Base-by-base conservation (phyloP, 2,329 filamentous ascomycete genomes). In the Phaeosphaeriaceae sp. region DNA sequence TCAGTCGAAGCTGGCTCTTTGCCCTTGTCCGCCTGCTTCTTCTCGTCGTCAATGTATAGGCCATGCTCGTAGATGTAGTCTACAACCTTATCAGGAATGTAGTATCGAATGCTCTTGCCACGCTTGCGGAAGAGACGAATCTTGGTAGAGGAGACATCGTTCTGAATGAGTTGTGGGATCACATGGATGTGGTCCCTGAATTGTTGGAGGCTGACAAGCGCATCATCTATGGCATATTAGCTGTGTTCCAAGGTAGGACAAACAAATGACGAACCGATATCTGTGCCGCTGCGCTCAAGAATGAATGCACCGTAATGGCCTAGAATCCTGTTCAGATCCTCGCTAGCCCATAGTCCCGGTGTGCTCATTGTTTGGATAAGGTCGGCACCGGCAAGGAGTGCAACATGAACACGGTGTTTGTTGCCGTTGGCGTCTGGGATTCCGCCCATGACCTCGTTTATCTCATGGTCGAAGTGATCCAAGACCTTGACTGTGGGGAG, bases 401-500 rank as follows among this genome's bases (percentile, higher is more conserved):
- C 86, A 59, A 97, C 90, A 49, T 86, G 86, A 15, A 88, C 87
- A 11, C 79, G 83, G 71, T 85, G 87, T 66, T 82, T 84, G 44
- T 79, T 78, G 50, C 90, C 90, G 58, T 87, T 82, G 16, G 81
- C 79, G 38, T 82, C 83, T 63, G 89, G 82, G 23, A 94, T 84
- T 6, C 92, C 92, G 32, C 88, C 87, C 23, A 87, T 79, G 36
- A 90, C 83, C 18, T 84, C 82, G 70, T 97, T 96, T 70, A 97
- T 90, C 72, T 97, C 91, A 68, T 93, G 78, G 60, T 95, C 87
- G 64, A 97, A 94, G 74, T 97, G 93, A 67, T 96, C 91, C 40
- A 97, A 80, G 33, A 96, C 92, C 62, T 88, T 84, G 32, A 92
- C 93, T 1, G 93, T 97, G 13, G 92, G 91, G 54, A 91, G 87